phyloP scores from a whole-genome alignment of 805 yeast species.

The Yamadazyma insecticola region DNA sequence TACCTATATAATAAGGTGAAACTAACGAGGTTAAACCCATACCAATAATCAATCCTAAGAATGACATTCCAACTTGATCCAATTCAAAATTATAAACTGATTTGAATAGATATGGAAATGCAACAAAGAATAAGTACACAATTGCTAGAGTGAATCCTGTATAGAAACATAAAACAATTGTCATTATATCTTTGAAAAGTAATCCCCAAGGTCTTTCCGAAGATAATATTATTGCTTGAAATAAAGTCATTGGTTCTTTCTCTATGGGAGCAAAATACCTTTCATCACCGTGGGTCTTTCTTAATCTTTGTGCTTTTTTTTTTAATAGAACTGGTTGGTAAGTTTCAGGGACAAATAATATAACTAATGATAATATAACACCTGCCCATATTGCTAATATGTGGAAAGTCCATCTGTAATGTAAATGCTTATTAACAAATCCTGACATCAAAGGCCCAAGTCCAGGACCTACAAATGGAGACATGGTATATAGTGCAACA shows the following conservation, averaged over 20 bases:
- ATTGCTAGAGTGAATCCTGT: constrained; percentile 43
- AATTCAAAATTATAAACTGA: constrained; percentile 23
- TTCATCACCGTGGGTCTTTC: constrained; percentile 31
- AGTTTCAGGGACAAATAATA: constrained; percentile 24
- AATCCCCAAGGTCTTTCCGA: constrained; percentile 20
- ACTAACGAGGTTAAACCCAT: constrained; percentile 25
- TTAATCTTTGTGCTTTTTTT: constrained; percentile 20
- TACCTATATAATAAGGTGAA: constrained; percentile 21
- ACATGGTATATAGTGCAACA: constrained; percentile 20
- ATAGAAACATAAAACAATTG: constrained; percentile 27
- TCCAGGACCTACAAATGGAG: constrained; percentile 29
- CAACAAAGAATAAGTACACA: constrained; percentile 38
- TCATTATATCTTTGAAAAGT: constrained; percentile 25
- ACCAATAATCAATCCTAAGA: constrained; percentile 35
- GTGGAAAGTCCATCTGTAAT: constrained; percentile 23
- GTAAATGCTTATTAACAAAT: constrained; percentile 15
- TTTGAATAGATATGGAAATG: constrained; percentile 40
- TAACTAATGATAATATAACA: constrained; percentile 13
- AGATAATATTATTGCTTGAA: constrained; percentile 15
- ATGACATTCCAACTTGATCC: constrained; percentile 24
- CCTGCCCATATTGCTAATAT: constrained; percentile 22
- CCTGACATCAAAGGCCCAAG: constrained; percentile 26
- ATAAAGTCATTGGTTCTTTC: constrained; percentile 12
- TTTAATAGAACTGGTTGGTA: constrained; percentile 22
- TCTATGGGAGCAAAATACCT: constrained; percentile 40